Percentiles rank a stretch among this genome's conserved stretches.
These are phyloP conservation scores for Nyssa sinensis DNA, from an alignment of 148 eudicot species.

Conservation along the genomic window DNA sequence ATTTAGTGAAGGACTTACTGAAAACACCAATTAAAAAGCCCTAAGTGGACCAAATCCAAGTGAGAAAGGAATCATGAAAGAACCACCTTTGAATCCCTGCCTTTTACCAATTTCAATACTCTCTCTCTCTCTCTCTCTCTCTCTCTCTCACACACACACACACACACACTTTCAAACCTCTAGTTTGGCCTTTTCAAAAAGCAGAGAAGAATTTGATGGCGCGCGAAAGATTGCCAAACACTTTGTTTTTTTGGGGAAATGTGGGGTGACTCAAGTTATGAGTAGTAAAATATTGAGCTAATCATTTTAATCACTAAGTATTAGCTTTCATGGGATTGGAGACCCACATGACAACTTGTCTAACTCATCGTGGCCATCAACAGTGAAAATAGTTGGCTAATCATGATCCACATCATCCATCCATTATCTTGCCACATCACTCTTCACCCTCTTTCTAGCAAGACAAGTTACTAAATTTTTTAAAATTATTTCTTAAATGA, in stretches of 20 bases:
- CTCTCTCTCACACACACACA: too few species aligned
- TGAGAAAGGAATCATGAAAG: constrained; percentile 16
- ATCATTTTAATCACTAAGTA: constrained; percentile 32
- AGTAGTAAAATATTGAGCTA: constrained; percentile 21
- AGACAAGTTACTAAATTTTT: too few species aligned
- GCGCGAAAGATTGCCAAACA: not conserved
- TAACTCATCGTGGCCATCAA: not conserved
- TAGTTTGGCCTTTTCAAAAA: constrained; percentile 18
- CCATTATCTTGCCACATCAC: constrained; percentile 1
- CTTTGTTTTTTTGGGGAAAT: constrained; percentile 5
- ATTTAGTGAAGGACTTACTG: not conserved
- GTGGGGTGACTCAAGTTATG: not conserved
- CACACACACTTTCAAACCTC: constrained; percentile 13
- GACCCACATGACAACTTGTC: constrained; percentile 28
- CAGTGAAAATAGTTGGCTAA: constrained; percentile 14
- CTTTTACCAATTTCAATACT: constrained; percentile 19
- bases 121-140: too few species aligned
- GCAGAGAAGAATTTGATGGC: constrained; percentile 15
- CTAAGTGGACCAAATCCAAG: not conserved
- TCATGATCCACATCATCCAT: constrained; percentile 17
- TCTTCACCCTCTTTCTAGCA: too few species aligned
- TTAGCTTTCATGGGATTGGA: constrained; percentile 36
- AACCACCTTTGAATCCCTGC: constrained; percentile 12
- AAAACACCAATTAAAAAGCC: not conserved
- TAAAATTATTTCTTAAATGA: too few species aligned